A percentile compares a stretch with the other conserved stretches of the same genome.
Evolutionary conservation across 2,329 filamentous ascomycete species (phyloP).

Genomic region (Dactylella cylindrospora): DNA sequence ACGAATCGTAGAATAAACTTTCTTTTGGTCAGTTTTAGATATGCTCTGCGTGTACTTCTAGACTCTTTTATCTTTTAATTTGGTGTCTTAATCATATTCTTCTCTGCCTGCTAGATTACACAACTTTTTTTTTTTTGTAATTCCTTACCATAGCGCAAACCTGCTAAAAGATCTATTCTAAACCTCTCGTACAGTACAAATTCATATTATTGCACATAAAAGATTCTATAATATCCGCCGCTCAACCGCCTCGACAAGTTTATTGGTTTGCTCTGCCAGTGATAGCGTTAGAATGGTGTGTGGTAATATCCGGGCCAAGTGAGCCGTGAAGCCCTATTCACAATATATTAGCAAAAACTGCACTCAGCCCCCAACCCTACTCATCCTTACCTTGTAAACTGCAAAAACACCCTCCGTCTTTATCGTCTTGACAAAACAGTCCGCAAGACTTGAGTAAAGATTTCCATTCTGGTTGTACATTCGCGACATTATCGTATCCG

Average conservation of each 20-base stretch:
- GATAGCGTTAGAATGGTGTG: slow-evolving; percentile 93
- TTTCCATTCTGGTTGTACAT: slow-evolving; percentile 99
- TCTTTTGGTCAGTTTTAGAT: too few relatives aligned
- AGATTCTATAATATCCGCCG: slow-evolving; percentile 54
- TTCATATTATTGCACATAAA: background rate
- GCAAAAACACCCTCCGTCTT: slow-evolving; percentile 87
- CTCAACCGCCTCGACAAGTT: slow-evolving; percentile 80
- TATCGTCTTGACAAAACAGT: slow-evolving; percentile 88
- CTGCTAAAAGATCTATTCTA: too few relatives aligned
- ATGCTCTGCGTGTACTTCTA: too few relatives aligned
- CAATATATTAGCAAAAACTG: background rate
- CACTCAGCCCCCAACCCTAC: background rate
- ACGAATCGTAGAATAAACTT: background rate
- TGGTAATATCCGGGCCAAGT: slow-evolving; percentile 88
- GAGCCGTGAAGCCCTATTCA: slow-evolving; percentile 77
- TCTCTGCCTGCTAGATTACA: slow-evolving; percentile 12
- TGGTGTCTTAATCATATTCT: background rate
- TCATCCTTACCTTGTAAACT: slow-evolving; percentile 71
- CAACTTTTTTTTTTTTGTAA: background rate
- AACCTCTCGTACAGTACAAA: too few relatives aligned
- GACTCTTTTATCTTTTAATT: too few relatives aligned
- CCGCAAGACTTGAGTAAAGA: slow-evolving; percentile 88
- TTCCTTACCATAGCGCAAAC: too few relatives aligned
- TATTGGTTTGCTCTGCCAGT: slow-evolving; percentile 95
- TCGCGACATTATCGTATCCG: slow-evolving; percentile 97